Percentiles rank a stretch among this genome's conserved stretches.
Evolutionary conservation across 345 rosid genomes (phyloP).

Genomic region (Rhodamnia rubescens): DNA sequence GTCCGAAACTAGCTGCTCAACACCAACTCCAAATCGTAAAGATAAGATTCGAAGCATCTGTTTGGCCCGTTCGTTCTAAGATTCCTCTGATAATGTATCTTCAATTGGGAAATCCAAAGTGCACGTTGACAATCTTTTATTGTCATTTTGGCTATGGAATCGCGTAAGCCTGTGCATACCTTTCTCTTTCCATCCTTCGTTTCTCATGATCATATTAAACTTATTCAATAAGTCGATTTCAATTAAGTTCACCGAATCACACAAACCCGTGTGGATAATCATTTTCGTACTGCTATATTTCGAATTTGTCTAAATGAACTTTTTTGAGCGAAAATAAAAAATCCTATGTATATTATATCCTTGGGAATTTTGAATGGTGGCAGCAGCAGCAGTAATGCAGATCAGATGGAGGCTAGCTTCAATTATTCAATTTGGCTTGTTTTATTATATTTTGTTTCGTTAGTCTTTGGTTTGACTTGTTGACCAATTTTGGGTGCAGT

Average conservation of each 20-base stretch:
- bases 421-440: neutral
- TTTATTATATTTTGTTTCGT: conserved; percentile 13
- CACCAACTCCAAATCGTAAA: neutral
- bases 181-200: neutral
- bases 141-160: neutral
- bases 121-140: neutral
- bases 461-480: neutral
- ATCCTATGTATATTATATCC: neutral
- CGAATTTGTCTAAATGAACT: neutral
- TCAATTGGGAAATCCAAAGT: neutral
- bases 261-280: neutral
- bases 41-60: neutral
- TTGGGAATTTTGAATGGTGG: conserved; percentile 54
- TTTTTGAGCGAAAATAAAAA: neutral
- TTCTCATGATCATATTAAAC: neutral
- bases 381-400: neutral
- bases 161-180: neutral
- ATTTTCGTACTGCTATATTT: conserved; percentile 25
- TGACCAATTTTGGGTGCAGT: conserved; percentile 16
- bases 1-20: neutral
- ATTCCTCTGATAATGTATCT: neutral
- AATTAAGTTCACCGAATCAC: neutral
- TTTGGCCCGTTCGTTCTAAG: neutral
- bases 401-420: neutral
- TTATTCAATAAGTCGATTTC: neutral